Base-by-base conservation (phyloP, 1,139 yeast genomes). In the Chernovozyma sophiae-reginae region DNA sequence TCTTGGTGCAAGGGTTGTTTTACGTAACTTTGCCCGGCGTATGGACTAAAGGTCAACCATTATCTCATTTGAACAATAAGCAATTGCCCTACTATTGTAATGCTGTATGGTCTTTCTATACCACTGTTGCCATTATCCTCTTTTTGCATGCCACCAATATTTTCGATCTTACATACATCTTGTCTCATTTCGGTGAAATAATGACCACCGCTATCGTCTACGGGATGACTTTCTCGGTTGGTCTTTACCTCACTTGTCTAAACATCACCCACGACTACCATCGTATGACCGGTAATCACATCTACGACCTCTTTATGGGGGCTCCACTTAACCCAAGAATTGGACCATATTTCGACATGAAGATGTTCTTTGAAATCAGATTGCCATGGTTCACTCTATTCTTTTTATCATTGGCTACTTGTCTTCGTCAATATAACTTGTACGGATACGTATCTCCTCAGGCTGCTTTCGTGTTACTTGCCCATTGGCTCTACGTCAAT, bases 301-400 rank as follows among this genome's bases (percentile, higher is more conserved):
- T 90, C 47, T 92, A 90, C 58, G 98, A 92, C 62, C 72, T 89
- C 54, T 92, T 92, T 67, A 82, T 92, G 95, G 98, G 98, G 30
- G 96, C 96, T 12, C 95, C 96, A 34, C 77, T 94, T 57, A 92
- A 94, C 63, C 98, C 98, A 45, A 77, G 98, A 58, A 72, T 92
- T 55, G 97, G 97, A 30, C 80, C 82, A 52, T 76, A 90, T 52
- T 59, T 70, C 47, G 98, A 92, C 59, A 70, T 89, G 58, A 92
- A 92, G 71, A 86, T 92, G 95, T 92, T 90, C 62, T 92, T 89
- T 56, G 98, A 92, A 64, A 97, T 92, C 33, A 80, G 98, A 60
- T 72, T 92, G 44, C 98, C 98, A 13, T 92, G 98, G 98, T 92
- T 81, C 68, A 86, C 87, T 20, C 68, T 92, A 39, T 82, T 83